phyloP scores from a whole-genome alignment of 306 rosid genomes.

The Coriaria nepalensis region DNA sequence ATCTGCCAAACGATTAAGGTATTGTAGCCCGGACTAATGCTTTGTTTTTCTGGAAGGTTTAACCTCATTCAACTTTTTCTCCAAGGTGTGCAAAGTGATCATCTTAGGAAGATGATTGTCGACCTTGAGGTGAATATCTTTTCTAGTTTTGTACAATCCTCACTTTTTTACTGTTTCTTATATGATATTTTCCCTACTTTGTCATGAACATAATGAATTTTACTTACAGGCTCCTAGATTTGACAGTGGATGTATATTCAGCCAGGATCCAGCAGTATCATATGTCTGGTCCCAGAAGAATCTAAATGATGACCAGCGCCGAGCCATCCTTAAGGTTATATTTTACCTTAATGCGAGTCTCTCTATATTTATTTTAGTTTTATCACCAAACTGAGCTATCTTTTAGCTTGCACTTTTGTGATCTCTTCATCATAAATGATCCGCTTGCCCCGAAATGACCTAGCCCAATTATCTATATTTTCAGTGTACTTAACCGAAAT shows the following conservation, averaged over 20 bases:
- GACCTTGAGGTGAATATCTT: constrained; percentile 55
- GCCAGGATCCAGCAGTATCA: constrained; percentile 92
- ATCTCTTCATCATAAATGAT: too few species aligned
- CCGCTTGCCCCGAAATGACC: too few species aligned
- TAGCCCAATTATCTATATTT: too few species aligned
- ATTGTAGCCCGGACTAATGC: constrained; percentile 19
- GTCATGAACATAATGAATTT: constrained; percentile 3
- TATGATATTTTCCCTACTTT: background rate
- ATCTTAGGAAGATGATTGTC: constrained; percentile 71
- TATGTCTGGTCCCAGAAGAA: constrained; percentile 66
- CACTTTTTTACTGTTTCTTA: background rate
- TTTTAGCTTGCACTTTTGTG: too few species aligned
- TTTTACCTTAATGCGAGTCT: too few species aligned
- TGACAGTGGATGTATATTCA: constrained; percentile 62
- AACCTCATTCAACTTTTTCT: constrained; percentile 71
- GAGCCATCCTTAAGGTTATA: constrained; percentile 78
- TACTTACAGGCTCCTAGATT: constrained; percentile 73
- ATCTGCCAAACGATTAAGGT: constrained; percentile 1
- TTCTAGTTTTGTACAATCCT: background rate
- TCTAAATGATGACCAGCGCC: constrained; percentile 82
- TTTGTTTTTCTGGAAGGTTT: constrained; percentile 48
- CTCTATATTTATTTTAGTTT: too few species aligned
- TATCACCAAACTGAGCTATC: too few species aligned
- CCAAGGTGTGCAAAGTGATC: constrained; percentile 44
- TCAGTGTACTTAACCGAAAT: too few species aligned